A percentile compares a stretch with the other conserved stretches of the same genome.
Evolutionary conservation across 371 early-diverging fungal genomes (phyloP).

Genomic region (Mortierella sp.): DNA sequence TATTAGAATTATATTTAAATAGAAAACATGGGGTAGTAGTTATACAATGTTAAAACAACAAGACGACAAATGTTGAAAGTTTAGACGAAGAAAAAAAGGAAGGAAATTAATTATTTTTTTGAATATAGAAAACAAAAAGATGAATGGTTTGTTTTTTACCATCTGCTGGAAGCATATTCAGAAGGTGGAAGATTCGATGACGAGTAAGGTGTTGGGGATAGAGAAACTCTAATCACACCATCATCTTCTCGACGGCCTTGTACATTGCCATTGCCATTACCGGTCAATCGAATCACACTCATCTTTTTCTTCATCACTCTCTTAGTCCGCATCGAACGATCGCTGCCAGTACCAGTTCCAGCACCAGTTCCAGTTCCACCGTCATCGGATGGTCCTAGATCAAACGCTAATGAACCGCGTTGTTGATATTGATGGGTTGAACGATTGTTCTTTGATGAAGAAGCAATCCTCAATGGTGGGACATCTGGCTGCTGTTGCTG

Average conservation of each 20-base stretch:
- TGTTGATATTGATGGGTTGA: not conserved
- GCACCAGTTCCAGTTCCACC: conserved; percentile 14
- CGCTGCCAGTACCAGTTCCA: conserved; percentile 15
- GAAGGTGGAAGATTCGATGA: conserved; percentile 9
- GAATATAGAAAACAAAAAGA: not conserved
- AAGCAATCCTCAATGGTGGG: conserved; percentile 15
- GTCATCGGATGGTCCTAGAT: conserved; percentile 14
- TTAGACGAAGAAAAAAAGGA: no score
- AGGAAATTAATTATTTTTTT: no score
- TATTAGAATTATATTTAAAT: not conserved
- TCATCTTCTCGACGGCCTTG: conserved; percentile 54
- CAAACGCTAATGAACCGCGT: conserved; percentile 15
- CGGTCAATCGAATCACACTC: conserved; percentile 51
- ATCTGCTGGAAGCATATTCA: not conserved
- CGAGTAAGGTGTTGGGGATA: conserved; percentile 23
- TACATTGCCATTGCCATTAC: conserved; percentile 27
- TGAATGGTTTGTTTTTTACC: not conserved
- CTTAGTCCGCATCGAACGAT: conserved; percentile 26
- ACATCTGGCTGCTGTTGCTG: conserved; percentile 1
- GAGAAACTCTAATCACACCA: conserved; percentile 46
- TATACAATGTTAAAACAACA: not conserved
- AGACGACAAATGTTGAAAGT: no score
- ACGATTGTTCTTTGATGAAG: conserved; percentile 12
- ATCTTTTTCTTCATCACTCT: conserved; percentile 57
- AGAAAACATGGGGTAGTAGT: not conserved